These are phyloP conservation scores for Fusarium euwallaceae DNA, from an alignment of 2,329 filamentous ascomycete genomes.

Conservation along the genomic window DNA sequence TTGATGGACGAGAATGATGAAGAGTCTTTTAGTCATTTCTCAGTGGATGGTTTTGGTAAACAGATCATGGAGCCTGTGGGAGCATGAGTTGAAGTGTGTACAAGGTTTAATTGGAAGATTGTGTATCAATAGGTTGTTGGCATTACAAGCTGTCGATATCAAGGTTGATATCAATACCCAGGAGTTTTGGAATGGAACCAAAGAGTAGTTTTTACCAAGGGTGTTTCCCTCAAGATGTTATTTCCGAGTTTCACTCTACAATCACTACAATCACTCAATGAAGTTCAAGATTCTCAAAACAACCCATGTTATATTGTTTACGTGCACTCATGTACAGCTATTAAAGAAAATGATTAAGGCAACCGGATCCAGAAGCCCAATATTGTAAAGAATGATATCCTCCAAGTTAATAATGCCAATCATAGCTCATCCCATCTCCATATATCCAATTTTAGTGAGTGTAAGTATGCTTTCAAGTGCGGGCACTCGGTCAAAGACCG, in stretches of 20 bases:
- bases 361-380: background rate
- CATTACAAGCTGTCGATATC: background rate
- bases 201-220: background rate
- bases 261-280: background rate
- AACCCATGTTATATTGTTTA: background rate
- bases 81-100: constrained; percentile 31
- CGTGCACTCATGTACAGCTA: constrained; percentile 15
- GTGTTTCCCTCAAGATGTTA: background rate
- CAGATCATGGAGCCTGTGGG: constrained; percentile 51
- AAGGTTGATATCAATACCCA: constrained; percentile 5
- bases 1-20: constrained; percentile 57
- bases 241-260: background rate
- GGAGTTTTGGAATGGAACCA: constrained; percentile 17
- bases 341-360: constrained; percentile 21
- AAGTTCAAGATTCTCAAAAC: background rate
- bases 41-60: constrained; percentile 55
- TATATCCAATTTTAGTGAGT: constrained; percentile 21
- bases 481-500: background rate
- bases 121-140: background rate
- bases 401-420: constrained; percentile 21
- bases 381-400: constrained; percentile 15
- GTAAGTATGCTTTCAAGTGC: constrained; percentile 4
- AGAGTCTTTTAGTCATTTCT: constrained; percentile 60
- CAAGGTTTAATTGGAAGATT: background rate
- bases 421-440: constrained; percentile 16